phyloP scores from a whole-genome alignment of 108 stramenopile genomes.

The Skeletonema potamos region DNA sequence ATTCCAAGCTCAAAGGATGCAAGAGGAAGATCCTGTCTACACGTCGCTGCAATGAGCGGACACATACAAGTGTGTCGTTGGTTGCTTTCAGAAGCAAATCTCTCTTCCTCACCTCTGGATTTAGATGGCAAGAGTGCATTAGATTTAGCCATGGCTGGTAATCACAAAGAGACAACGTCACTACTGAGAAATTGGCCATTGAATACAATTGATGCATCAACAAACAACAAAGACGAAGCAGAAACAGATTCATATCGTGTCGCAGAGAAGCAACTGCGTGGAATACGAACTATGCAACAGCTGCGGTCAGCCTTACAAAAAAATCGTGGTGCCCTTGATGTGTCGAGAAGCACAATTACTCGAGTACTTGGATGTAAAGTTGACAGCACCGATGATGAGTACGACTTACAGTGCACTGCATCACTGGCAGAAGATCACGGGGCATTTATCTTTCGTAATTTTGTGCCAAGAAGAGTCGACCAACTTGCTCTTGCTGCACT shows the following conservation, averaged over 20 bases:
- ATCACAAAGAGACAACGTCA: conserved; percentile 8
- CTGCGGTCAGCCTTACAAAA: conserved; percentile 20
- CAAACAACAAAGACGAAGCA: neutral
- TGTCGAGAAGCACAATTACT: conserved; percentile 1
- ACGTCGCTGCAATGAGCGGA: conserved; percentile 58
- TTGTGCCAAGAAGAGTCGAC: conserved; percentile 39
- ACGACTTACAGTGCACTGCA: conserved; percentile 5
- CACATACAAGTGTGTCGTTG: conserved; percentile 56
- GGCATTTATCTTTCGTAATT: conserved; percentile 41
- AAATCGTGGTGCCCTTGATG: conserved; percentile 9
- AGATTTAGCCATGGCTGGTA: conserved; percentile 27
- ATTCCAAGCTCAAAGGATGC: conserved; percentile 50
- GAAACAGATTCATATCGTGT: conserved; percentile 23
- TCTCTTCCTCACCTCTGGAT: conserved; percentile 31
- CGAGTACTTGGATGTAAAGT: conserved; percentile 32
- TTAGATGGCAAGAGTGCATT: conserved; percentile 39
- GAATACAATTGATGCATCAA: neutral
- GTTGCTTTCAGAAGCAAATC: conserved; percentile 58
- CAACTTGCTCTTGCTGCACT: conserved; percentile 37
- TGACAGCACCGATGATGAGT: conserved; percentile 20
- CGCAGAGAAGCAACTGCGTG: conserved; percentile 34
- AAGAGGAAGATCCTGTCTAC: conserved; percentile 47
- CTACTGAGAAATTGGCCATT: conserved; percentile 27
- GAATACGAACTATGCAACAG: conserved; percentile 30
- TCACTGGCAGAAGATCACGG: conserved; percentile 38